Evolutionary conservation across 2,329 filamentous ascomycete genomes (phyloP), one percentile per base, ranked within the genome.

Genomic region (Arthrobotrys conoides): DNA sequence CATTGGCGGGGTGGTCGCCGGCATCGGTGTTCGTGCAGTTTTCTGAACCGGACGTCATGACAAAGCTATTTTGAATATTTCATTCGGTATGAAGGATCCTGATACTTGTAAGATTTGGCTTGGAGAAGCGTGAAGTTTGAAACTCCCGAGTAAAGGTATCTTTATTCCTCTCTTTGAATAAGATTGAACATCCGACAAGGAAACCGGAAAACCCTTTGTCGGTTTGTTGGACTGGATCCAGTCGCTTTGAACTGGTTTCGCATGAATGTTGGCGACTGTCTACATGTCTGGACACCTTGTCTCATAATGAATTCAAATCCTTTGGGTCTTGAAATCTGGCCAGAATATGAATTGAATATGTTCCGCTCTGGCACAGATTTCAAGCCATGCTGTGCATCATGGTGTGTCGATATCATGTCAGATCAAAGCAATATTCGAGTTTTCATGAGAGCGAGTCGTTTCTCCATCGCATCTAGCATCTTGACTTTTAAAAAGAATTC

Each of bases 1-100:
- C 27, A 30, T 30, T 75, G 63, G 63, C 71, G 63, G 64, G 71
- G 71, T 68, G 75, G 75, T 78, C 75, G 75, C 75, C 75, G 75
- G 75, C 75, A 78, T 78, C 75, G 75, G 75, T 55, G 53, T 64
- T 68, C 55, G 71, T 71, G 51, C 67, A 77, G 33, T 36, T 61
- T 61, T 36, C 57, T 61, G 18, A 61, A 61, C 36, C 57, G 57
- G 41, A 61, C 36, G 22, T 61, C 36, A 61, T 61, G 57, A 20
- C 20, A 36, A 36, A 44, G 57, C 18, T 44, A 41, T 59, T 30
- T 30, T 30, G 27, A 30, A 30, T 30, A 30, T 30, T n/a, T 16
- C 18, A 16, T 30, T 38, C 53, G 53, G 53, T 36, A 59, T 20
- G 12, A 18, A 44, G 10, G 36, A 18, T 33, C 55, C 20, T 44